A percentile compares a stretch with the other conserved stretches of the same genome.
Evolutionary conservation across 2,329 filamentous ascomycete genomes (phyloP).

Genomic region (Coniochaeta prunicola): DNA sequence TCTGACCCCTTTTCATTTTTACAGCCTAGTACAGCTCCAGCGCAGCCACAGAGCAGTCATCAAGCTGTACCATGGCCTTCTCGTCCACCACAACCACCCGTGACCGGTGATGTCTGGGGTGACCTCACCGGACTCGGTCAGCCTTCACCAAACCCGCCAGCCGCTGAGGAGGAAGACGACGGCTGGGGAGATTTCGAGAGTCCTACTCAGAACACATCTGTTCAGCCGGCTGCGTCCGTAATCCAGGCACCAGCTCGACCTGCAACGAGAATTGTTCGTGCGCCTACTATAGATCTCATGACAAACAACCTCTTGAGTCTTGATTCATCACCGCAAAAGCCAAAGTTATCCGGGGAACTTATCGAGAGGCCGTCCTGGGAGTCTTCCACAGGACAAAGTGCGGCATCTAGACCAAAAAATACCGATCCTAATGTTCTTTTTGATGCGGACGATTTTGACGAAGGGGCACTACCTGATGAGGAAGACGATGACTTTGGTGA

Average conservation of each 20-base stretch:
- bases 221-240: slow-evolving; percentile 8
- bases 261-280: slow-evolving; percentile 30
- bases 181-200: slow-evolving; percentile 64
- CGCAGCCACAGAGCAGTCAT: slow-evolving; percentile 7
- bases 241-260: not conserved
- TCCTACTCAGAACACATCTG: not conserved
- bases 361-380: slow-evolving; percentile 2
- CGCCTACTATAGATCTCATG: slow-evolving; percentile 46
- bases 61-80: slow-evolving; percentile 16
- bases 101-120: slow-evolving; percentile 14
- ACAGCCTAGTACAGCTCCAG: slow-evolving; percentile 10
- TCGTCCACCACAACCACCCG: slow-evolving; percentile 4
- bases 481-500: slow-evolving; percentile 34
- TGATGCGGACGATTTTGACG: slow-evolving; percentile 54
- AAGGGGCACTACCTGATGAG: slow-evolving; percentile 17
- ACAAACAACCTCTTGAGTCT: slow-evolving; percentile 43
- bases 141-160: slow-evolving; percentile 2
- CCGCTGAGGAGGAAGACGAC: slow-evolving; percentile 47
- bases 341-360: slow-evolving; percentile 10
- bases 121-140: slow-evolving; percentile 11
- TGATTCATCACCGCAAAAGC: slow-evolving; percentile 11
- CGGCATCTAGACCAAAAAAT: slow-evolving; percentile 13
- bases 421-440: slow-evolving; percentile 54
- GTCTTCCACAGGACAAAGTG: not conserved
- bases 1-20: slow-evolving; percentile 25